Evolutionary conservation across 176 grass and related monocot genomes (phyloP).

Genomic region (Alopecurus myosuroides): DNA sequence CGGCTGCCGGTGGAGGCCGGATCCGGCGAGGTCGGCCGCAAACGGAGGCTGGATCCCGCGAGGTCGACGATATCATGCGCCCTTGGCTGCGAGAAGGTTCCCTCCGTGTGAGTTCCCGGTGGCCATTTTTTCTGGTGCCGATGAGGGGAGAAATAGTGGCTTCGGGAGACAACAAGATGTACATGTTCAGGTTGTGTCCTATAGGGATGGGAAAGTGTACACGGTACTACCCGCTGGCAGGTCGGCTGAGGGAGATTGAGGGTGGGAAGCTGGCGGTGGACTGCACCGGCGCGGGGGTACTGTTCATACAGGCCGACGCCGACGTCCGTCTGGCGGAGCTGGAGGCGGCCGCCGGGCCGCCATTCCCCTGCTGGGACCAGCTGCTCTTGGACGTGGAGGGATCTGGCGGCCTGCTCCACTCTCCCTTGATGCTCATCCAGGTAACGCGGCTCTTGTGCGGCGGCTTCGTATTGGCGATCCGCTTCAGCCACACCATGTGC

Average conservation of each 20-base stretch:
- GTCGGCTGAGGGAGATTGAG: conserved; percentile 21
- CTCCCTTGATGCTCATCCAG: conserved; percentile 39
- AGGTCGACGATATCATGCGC: no score
- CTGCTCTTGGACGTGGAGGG: conserved; percentile 14
- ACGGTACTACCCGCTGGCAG: conserved; percentile 51
- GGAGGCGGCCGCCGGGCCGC: not conserved
- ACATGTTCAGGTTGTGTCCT: no score
- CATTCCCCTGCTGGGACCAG: conserved; percentile 34
- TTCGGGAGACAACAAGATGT: no score
- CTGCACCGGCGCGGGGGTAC: conserved; percentile 38
- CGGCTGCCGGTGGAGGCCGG: no score
- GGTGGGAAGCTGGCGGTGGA: conserved; percentile 46
- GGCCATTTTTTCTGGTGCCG: no score
- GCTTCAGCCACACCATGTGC: conserved; percentile 37
- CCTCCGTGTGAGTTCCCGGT: no score
- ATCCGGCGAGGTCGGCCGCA: no score
- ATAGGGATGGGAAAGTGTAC: no score
- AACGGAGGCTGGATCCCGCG: no score
- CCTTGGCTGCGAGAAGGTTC: no score
- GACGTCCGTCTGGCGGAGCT: conserved; percentile 26
- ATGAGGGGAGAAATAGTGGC: no score
- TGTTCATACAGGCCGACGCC: conserved; percentile 44
- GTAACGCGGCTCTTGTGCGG: not conserved
- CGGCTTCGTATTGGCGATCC: conserved; percentile 33
- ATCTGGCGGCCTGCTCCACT: not conserved